Base-by-base conservation (phyloP, 1,284 basidiomycete species). In the Tilletia walkeri region DNA sequence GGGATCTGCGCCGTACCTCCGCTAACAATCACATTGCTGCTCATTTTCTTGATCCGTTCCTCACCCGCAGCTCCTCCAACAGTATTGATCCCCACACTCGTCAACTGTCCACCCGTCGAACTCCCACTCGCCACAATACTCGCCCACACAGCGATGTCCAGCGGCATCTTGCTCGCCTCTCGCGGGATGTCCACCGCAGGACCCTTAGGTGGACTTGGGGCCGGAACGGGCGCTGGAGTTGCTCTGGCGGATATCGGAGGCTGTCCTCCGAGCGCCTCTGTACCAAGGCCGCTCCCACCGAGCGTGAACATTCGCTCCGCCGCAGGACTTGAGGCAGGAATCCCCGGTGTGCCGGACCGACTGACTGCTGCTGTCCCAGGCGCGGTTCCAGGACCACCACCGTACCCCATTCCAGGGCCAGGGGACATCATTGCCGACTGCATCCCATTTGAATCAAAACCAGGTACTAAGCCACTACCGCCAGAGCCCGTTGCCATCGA, bases 71-170 rank as follows among this genome's bases (percentile, higher is more conserved):
- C 70, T 20, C 72, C 74, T 12, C 75, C 75, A 20, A 80, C 75
- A n/a, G 74, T 76, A 10, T 92, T 90, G 9, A 93, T 87, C 18
- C 95, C 89, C n/a, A 72, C 72, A 71, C 75, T 70, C 66, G 66
- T 54, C 34, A 63, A 20, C 36, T 63, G 59, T 20, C 36, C 59
- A 14, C 59, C 59, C 59, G 38, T 63, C 59, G 59, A 63, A 38
- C 59, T 66, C 41, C 65, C 65, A 45, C 47, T 48, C 9, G 47
- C 67, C 7, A 61, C 38, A 39, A 68, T 59, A 71, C 92, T 92
- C 76, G 95, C 94, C 84, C 94, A 93, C 73, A 98, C 92, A 2
- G 95, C 96, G 12, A 93, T 91, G 81, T 99, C 96, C 68, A 99
- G 87, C 0, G 95, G 93, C 50, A 95, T 87, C 84, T 94, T 94